Evolutionary conservation across 805 yeast genomes (phyloP), one percentile per base, ranked within the genome.

Genomic region (Candida dendrica): DNA sequence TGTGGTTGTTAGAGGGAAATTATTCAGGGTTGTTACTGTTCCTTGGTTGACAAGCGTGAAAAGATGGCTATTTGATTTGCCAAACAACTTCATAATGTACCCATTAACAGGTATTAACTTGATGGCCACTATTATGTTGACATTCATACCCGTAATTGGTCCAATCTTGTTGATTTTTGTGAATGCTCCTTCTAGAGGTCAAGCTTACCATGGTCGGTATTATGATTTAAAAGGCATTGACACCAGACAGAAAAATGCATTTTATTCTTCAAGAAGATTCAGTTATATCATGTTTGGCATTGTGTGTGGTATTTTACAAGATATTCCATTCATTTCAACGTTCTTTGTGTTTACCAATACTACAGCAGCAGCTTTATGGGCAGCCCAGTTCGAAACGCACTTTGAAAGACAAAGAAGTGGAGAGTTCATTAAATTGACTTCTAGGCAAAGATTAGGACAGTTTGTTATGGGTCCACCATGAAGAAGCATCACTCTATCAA

Each of bases 331-430:
- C 18, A 43, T 77, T 3, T 72, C 76, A 27, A 61, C 77, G 11
- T 60, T 78, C 30, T 78, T 81, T 45, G 65, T 71, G 48, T 74
- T 76, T 47, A 76, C 86, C 9, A 77, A 78, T 56, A 71, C 71
- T 3, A 63, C 75, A 3, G 87, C 84, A 6, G 80, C 80, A 10
- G 85, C 86, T 1, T 56, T 77, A 37, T 81, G 87, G 87, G 79
- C 77, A 4, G 71, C 66, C 18, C 64, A 66, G 34, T 51, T 64
- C 8, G 70, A 68, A 43, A 44, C 35, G 27, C 40, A 39, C 33
- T 30, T 16, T 18, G n/a, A 20, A 2, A 33, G 27, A 26, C 19
- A 30, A 30, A 29, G 40, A 17, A 30, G 26, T 32, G 38, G 33
- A 17, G 37, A 34, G 14, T 17, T 27, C 13, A 31, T 17, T 10